Conservation (phyloP, 495 filamentous ascomycete species). For the Hypoxylon fuscum region DNA sequence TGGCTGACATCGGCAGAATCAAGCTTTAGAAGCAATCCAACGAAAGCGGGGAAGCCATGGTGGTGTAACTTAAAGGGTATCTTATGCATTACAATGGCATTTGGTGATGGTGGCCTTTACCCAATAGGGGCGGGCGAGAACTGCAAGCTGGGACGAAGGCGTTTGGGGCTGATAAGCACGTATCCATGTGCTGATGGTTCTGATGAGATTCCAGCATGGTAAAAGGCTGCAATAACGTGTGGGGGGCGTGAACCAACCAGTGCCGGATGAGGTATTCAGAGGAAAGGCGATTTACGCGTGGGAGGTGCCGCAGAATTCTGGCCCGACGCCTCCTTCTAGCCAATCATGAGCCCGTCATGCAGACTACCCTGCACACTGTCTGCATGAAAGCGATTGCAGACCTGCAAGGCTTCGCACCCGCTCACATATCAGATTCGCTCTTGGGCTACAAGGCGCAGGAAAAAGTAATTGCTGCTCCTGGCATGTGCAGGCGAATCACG, state of each 20-base stretch:
- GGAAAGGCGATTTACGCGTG: slow-evolving; percentile 18
- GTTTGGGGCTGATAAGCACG: slow-evolving; percentile 35
- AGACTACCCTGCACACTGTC: slow-evolving; percentile 25
- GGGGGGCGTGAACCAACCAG: slow-evolving; percentile 25
- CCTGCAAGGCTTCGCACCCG: slow-evolving; percentile 33
- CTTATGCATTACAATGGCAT: slow-evolving; percentile 30
- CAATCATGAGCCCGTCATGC: slow-evolving; percentile 18
- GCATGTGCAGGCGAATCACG: slow-evolving; percentile 35
- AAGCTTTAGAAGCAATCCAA: slow-evolving; percentile 38
- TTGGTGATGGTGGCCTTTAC: slow-evolving; percentile 19
- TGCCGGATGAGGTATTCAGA: slow-evolving; percentile 18
- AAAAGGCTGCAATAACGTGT: slow-evolving; percentile 24
- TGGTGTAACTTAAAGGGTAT: slow-evolving; percentile 39
- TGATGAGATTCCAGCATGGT: slow-evolving; percentile 22
- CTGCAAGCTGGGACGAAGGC: slow-evolving; percentile 33
- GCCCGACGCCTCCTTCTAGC: slow-evolving; percentile 17
- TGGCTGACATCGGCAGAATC: slow-evolving; percentile 41
- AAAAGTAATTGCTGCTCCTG: slow-evolving; percentile 38
- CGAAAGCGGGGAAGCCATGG: slow-evolving; percentile 37
- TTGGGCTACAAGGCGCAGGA: slow-evolving; percentile 16
- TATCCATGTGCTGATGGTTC: slow-evolving; percentile 8
- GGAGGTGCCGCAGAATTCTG: slow-evolving; percentile 24
- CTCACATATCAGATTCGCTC: slow-evolving; percentile 32
- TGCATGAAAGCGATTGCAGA: slow-evolving; percentile 25
- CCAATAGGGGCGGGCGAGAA: slow-evolving; percentile 27